Evolutionary conservation across 371 early-diverging fungal genomes (phyloP), one percentile per base, ranked within the genome.

Genomic region (Gilbertella persicaria): DNA sequence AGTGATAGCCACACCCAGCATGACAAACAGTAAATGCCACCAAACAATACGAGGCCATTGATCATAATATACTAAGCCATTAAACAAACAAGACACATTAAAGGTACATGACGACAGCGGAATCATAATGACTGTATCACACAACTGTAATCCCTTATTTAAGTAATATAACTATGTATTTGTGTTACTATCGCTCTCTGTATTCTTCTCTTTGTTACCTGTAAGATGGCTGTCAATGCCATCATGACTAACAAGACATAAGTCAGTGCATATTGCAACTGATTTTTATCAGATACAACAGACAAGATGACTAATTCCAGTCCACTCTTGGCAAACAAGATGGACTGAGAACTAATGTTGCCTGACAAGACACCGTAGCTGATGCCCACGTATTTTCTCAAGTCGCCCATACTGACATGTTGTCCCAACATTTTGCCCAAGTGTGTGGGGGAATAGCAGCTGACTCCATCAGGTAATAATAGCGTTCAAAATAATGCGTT

Each of bases 241-340:
- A 89, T 78, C 47, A 84, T 83, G 13, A 58, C 53, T n/a, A 90
- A 79, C 13, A 92, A 62, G 29, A 89, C 66, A 85, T 89, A 83
- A 7, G 91, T 86, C 36, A 90, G 68, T 5, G 86, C 82, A 56
- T 78, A 79, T 25, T 81, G 75, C 41, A 91, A 79, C 55, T 91
- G 92, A 54, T 90, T 87, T 52, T 80, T 53, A 24, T 86, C 78
- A 38, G 68, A 64, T 1, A 80, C 49, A 20, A 87, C 55, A 0
- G 88, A 84, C 16, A 91, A 60, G 12, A 86, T 69, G 41, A 92
- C 54, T 43, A 92, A 64, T 42, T 91, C 91, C 5, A 91, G 67
- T 7, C 91, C 91, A 42, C 88, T 87, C 58, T 92, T 92, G 46
- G 91, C 91, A 68, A 91, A 89, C 24, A 92, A 62, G 42, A 92